Evolutionary conservation across 148 eudicot species (phyloP).

Genomic region (Rhododendron kiyosumense): DNA sequence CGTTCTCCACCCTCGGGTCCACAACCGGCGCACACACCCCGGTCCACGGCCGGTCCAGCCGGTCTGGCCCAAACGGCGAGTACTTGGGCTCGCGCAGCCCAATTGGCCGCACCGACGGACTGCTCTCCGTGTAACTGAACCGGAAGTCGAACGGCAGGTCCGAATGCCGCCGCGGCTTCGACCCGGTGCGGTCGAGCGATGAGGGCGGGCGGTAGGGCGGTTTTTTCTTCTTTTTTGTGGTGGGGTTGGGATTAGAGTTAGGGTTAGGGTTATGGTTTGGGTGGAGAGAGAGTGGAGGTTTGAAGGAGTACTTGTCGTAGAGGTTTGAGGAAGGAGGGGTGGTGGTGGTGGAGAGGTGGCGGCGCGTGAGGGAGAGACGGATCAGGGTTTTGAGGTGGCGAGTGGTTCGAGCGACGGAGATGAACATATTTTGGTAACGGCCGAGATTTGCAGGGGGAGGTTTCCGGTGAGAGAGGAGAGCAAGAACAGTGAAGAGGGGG

Average conservation of each 20-base stretch:
- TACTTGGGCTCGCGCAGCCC: conserved; percentile 88
- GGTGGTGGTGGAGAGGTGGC: conserved; percentile 21
- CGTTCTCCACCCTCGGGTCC: conserved; percentile 41
- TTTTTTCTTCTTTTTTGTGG: conserved; percentile 26
- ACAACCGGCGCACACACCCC: conserved; percentile 83
- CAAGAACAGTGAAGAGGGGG: neutral
- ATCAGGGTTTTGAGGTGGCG: conserved; percentile 27
- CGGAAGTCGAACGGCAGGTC: conserved; percentile 79
- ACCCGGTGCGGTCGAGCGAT: conserved; percentile 44
- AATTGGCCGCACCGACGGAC: conserved; percentile 55
- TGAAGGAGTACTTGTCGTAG: conserved; percentile 29
- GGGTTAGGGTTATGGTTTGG: conserved; percentile 22
- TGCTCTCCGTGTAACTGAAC: conserved; percentile 82
- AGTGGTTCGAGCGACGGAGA: conserved; percentile 23
- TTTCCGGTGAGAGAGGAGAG: neutral
- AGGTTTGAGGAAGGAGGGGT: conserved; percentile 12
- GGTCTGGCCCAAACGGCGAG: conserved; percentile 90
- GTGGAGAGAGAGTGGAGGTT: conserved; percentile 43
- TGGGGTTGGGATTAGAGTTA: conserved; percentile 16
- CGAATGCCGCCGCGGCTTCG: conserved; percentile 35
- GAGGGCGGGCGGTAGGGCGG: conserved; percentile 79
- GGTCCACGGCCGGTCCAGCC: conserved; percentile 65
- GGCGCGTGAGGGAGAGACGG: conserved; percentile 14
- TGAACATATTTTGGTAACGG: conserved; percentile 1
- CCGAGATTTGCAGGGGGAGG: neutral